Evolutionary conservation across 2,329 filamentous ascomycete species (phyloP).

Genomic region (Sclerotinia subarctica): DNA sequence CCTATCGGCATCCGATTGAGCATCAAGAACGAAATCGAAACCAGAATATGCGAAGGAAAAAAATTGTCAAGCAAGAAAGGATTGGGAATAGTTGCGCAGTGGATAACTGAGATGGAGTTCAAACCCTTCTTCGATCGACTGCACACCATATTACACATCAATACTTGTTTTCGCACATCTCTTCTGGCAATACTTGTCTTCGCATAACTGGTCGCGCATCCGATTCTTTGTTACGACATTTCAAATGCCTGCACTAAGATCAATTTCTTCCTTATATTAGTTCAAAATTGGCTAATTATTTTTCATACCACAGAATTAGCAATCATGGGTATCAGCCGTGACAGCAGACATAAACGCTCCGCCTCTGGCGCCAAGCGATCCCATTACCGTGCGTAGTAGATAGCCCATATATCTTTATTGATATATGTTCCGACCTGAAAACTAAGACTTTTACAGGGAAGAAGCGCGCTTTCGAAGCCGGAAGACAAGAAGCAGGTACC

Average conservation of each 20-base stretch:
- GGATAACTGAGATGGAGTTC: constrained; percentile 9
- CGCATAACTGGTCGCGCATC: constrained; percentile 17
- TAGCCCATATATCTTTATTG: constrained; percentile 60
- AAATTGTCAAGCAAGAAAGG: background rate
- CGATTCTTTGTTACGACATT: background rate
- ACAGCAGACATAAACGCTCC: constrained; percentile 99
- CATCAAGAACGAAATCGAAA: constrained; percentile 3
- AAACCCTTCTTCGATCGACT: constrained; percentile 7
- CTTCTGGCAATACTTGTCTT: background rate
- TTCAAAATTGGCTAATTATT: constrained; percentile 33
- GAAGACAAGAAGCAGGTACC: constrained; percentile 98
- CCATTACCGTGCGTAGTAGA: constrained; percentile 78
- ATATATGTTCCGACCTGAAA: constrained; percentile 71
- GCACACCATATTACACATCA: constrained; percentile 14
- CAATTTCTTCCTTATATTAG: background rate
- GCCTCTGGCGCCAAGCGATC: constrained; percentile 97
- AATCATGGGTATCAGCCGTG: constrained; percentile 99
- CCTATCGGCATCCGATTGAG: background rate
- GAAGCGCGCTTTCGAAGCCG: constrained; percentile 99
- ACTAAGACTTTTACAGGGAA: constrained; percentile 65
- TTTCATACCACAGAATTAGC: constrained; percentile 56
- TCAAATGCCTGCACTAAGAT: background rate
- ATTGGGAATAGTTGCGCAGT: constrained; percentile 12
- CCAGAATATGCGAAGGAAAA: background rate
- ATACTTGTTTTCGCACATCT: constrained; percentile 9